Percentiles rank a stretch among this genome's conserved stretches.
phyloP scores from a whole-genome alignment of 2,329 filamentous ascomycete genomes.

The Paramyrothecium sp. region DNA sequence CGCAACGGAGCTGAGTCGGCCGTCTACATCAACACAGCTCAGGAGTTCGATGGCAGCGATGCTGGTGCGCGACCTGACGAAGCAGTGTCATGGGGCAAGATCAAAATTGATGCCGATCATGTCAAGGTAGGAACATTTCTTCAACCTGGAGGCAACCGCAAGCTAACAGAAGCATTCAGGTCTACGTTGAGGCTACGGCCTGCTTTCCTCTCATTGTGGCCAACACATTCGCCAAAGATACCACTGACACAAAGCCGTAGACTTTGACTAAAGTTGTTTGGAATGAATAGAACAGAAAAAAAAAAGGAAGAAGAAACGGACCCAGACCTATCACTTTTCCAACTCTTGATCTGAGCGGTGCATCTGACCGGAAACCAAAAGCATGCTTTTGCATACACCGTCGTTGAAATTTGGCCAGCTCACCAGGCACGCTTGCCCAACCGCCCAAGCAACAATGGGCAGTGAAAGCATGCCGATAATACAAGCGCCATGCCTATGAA shows the following conservation, averaged over 20 bases:
- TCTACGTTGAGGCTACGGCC: slow-evolving; percentile 63
- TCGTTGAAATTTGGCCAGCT: too few species aligned
- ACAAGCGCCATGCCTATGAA: too few species aligned
- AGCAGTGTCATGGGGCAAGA: slow-evolving; percentile 98
- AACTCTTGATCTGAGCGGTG: too few species aligned
- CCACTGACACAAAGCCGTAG: slow-evolving; percentile 4
- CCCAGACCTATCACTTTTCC: too few species aligned
- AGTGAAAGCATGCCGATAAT: too few species aligned
- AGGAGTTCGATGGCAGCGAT: slow-evolving; percentile 97
- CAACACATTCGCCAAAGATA: slow-evolving; percentile 60
- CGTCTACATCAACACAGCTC: slow-evolving; percentile 95
- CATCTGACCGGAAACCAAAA: too few species aligned
- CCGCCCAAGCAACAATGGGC: too few species aligned
- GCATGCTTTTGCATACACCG: too few species aligned
- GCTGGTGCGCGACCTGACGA: slow-evolving; percentile 93
- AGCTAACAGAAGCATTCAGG: slow-evolving; percentile 33
- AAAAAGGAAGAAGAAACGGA: too few species aligned
- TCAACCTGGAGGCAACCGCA: background rate
- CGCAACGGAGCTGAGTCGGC: slow-evolving; percentile 95
- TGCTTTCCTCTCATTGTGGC: slow-evolving; percentile 67
- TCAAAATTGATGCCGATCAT: slow-evolving; percentile 81
- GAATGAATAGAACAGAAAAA: too few species aligned
- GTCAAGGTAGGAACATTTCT: slow-evolving; percentile 67
- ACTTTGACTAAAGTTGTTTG: too few species aligned
- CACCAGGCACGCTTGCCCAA: too few species aligned